Percentiles rank a stretch among this genome's conserved stretches.
Conservation (phyloP, 2,329 filamentous ascomycete genomes). For the Pleomassaria siparia region DNA sequence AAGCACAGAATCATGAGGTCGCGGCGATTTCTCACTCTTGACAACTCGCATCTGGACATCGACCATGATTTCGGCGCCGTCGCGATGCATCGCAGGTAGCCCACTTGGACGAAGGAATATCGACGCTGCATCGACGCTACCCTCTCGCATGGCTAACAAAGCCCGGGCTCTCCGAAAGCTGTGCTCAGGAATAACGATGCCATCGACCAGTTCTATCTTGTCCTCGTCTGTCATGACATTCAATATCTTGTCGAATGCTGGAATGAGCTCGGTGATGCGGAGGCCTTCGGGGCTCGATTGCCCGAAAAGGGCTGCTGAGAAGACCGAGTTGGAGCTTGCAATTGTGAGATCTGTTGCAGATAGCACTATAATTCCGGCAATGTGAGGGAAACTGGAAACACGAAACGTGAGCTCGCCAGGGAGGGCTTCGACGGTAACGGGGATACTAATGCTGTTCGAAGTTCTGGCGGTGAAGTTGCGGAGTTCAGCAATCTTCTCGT, state of each 20-base stretch:
- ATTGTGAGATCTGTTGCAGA: constrained; percentile 77
- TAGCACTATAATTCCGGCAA: constrained; percentile 93
- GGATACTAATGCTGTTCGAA: constrained; percentile 75
- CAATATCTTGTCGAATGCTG: constrained; percentile 82
- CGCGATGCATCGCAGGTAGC: constrained; percentile 80
- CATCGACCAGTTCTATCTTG: constrained; percentile 78
- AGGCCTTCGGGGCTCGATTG: constrained; percentile 81
- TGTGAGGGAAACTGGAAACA: constrained; percentile 93
- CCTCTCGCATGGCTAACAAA: constrained; percentile 79
- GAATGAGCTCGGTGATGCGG: constrained; percentile 77
- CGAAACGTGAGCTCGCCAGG: constrained; percentile 71
- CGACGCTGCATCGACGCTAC: constrained; percentile 70
- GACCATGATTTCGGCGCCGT: constrained; percentile 88
- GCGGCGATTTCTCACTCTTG: constrained; percentile 67
- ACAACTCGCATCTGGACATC: constrained; percentile 97
- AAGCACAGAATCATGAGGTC: constrained; percentile 59
- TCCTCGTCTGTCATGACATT: constrained; percentile 84
- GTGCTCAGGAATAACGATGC: constrained; percentile 96
- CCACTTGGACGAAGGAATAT: constrained; percentile 84
- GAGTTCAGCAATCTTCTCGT: constrained; percentile 69
- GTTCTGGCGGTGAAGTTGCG: constrained; percentile 86
- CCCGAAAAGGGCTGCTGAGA: constrained; percentile 89
- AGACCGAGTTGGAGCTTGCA: constrained; percentile 91
- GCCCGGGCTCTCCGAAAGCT: constrained; percentile 89
- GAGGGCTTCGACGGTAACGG: constrained; percentile 76